Conservation (phyloP, 768 basidiomycete species). For the Pholiota conissans region DNA sequence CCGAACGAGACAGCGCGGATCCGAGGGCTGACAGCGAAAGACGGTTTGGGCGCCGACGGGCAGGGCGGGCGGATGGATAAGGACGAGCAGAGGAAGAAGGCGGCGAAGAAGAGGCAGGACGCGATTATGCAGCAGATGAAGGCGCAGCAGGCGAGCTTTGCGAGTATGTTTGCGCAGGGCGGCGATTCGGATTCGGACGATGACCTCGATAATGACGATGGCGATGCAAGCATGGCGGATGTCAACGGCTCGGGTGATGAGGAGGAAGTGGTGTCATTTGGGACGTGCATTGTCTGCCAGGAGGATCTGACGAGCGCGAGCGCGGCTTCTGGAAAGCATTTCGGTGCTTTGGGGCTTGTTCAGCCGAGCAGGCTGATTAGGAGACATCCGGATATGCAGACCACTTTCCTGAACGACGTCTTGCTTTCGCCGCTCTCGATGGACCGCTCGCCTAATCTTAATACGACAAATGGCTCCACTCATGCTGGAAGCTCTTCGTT, state of each 20-base stretch:
- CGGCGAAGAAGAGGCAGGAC: slow-evolving; percentile 88
- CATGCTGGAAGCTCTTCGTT: slow-evolving; percentile 27
- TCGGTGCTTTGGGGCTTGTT: slow-evolving; percentile 84
- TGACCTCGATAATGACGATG: slow-evolving; percentile 37
- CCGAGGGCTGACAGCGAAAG: slow-evolving; percentile 8
- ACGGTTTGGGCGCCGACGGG: slow-evolving; percentile 38
- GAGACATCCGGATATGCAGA: slow-evolving; percentile 68
- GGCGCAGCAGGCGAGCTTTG: slow-evolving; percentile 85
- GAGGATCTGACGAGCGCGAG: slow-evolving; percentile 70
- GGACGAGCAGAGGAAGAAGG: slow-evolving; percentile 75
- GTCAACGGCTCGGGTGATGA: slow-evolving; percentile 68
- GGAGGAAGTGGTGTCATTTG: slow-evolving; percentile 59
- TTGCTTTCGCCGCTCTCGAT: slow-evolving; percentile 62
- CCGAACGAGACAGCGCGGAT: slow-evolving; percentile 52
- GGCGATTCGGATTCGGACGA: slow-evolving; percentile 23
- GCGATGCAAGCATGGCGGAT: slow-evolving; percentile 32
- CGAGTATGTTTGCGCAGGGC: slow-evolving; percentile 65
- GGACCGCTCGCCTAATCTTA: slow-evolving; percentile 44
- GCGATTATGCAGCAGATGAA: slow-evolving; percentile 97
- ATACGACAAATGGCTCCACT: slow-evolving; percentile 21
- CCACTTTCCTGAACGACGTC: slow-evolving; percentile 70
- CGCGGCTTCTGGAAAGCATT: slow-evolving; percentile 51
- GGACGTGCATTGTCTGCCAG: slow-evolving; percentile 98
- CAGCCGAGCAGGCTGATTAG: slow-evolving; percentile 88
- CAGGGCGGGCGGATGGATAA: slow-evolving; percentile 44